Evolutionary conservation across 192 early-diverging fungal species (phyloP).

Genomic region (Helicostylum pulchrum): DNA sequence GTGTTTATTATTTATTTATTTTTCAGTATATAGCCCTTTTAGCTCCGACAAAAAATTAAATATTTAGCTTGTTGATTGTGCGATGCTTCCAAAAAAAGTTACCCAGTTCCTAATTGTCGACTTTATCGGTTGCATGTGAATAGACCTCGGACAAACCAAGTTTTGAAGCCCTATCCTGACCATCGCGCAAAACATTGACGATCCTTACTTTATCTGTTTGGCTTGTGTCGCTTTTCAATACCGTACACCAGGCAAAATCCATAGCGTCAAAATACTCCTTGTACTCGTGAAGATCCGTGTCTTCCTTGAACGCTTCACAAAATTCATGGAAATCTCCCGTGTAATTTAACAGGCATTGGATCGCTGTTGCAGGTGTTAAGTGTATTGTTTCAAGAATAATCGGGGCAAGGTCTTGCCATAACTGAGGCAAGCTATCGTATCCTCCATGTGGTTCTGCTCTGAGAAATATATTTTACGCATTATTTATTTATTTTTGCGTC

Average conservation of each 20-base stretch:
- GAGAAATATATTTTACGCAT: background rate
- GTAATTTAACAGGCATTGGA: constrained; percentile 10
- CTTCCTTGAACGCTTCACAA: constrained; percentile 11
- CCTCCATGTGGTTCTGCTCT: background rate
- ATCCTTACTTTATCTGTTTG: constrained; percentile 19
- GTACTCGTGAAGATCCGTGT: constrained; percentile 11
- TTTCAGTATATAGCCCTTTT: too few relatives aligned
- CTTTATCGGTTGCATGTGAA: constrained; percentile 3
- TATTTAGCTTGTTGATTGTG: too few relatives aligned
- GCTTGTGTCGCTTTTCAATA: background rate
- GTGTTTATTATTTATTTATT: too few relatives aligned
- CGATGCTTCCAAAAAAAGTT: too few relatives aligned
- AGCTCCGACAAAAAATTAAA: too few relatives aligned
- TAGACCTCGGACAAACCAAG: constrained; percentile 3
- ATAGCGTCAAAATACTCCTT: constrained; percentile 13
- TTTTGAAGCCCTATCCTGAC: background rate
- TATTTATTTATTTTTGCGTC: background rate
- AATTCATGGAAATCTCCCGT: constrained; percentile 16
- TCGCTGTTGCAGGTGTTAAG: constrained; percentile 1
- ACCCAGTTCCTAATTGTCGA: background rate
- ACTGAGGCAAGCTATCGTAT: constrained; percentile 6
- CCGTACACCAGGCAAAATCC: constrained; percentile 14
- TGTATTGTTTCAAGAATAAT: background rate
- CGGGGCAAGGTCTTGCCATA: constrained; percentile 10
- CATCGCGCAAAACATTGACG: constrained; percentile 9